Evolutionary conservation across 768 basidiomycete genomes (phyloP), one percentile per base, ranked within the genome.

Genomic region (Auricularia sp.): DNA sequence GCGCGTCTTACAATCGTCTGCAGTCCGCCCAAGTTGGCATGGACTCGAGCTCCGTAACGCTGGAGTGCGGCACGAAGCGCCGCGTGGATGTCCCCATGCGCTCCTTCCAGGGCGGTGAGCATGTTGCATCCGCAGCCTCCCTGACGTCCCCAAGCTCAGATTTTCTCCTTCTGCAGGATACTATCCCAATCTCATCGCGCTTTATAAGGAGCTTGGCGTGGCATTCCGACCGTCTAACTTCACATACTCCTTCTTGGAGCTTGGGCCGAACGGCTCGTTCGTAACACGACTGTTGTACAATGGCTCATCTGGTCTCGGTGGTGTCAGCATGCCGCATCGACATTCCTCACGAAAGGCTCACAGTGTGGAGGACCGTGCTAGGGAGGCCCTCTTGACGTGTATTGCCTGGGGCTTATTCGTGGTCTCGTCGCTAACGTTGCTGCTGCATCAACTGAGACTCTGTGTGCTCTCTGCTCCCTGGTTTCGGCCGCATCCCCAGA

Each of bases 61-160:
- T 75, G 3, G 77, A 72, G 3, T 65, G 73, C 10, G 73, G 73
- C 24, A 70, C 76, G 42, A 74, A 80, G 61, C 83, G 83, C 79
- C 76, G 84, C 63, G 78, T 91, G 3, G 89, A 92, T 70, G 89
- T 90, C 0, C 90, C 90, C 0, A 92, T 92, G 90, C 76, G 90
- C 47, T 85, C 85, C 1, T 91, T 92, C 71, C 89, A 92, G 79
- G 86, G 85, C 76, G 88, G 88, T 86, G 64, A 62, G 82, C 67
- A 42, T 3, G 24, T n/a, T 63, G 29, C 29, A 11, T 45, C 10
- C 18, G 13, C 3, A 13, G 29, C 29, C 54, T 44, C n/a, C 21
- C 11, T 7, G 0, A n/a, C 42, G 39, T 42, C 8, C 7, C 39
- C 39, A 14, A 42, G 39, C 39, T 29, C 29, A 29, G 29, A 29